Evolutionary conservation across 441 rosid species (phyloP).

Genomic region (Flueggea neowawraea): DNA sequence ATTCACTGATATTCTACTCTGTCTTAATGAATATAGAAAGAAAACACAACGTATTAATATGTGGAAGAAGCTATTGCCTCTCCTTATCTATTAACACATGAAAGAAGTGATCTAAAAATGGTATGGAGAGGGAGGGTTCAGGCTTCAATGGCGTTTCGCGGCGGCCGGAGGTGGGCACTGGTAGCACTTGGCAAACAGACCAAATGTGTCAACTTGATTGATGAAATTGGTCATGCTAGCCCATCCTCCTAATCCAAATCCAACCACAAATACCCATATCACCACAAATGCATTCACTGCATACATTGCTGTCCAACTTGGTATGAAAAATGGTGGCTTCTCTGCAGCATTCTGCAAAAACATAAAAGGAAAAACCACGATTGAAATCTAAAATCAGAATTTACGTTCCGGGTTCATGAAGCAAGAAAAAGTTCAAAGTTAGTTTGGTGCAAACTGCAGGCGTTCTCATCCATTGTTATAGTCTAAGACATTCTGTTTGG

Average conservation of each 20-base stretch:
- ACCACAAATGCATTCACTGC: slow-evolving; percentile 61
- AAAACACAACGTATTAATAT: no score
- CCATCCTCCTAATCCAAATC: slow-evolving; percentile 99
- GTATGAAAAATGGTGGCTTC: slow-evolving; percentile 86
- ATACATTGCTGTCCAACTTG: slow-evolving; percentile 89
- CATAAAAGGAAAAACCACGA: neutral
- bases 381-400: neutral
- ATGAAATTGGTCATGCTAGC: slow-evolving; percentile 89
- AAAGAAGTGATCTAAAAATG: slow-evolving; percentile 6
- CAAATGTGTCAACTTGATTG: slow-evolving; percentile 78
- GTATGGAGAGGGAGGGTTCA: neutral
- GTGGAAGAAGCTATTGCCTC: neutral
- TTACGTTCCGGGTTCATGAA: no score
- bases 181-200: slow-evolving; percentile 94
- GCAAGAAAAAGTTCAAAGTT: no score
- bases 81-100: slow-evolving; percentile 10
- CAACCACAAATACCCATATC: slow-evolving; percentile 83
- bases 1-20: no score
- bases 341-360: slow-evolving; percentile 97
- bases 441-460: no score
- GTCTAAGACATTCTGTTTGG: no score
- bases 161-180: slow-evolving; percentile 69
- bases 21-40: no score
- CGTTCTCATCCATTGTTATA: no score
- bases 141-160: slow-evolving; percentile 27